These are phyloP conservation scores for Yarrowia deformans DNA, from an alignment of 805 yeast genomes.

Conservation along the genomic window DNA sequence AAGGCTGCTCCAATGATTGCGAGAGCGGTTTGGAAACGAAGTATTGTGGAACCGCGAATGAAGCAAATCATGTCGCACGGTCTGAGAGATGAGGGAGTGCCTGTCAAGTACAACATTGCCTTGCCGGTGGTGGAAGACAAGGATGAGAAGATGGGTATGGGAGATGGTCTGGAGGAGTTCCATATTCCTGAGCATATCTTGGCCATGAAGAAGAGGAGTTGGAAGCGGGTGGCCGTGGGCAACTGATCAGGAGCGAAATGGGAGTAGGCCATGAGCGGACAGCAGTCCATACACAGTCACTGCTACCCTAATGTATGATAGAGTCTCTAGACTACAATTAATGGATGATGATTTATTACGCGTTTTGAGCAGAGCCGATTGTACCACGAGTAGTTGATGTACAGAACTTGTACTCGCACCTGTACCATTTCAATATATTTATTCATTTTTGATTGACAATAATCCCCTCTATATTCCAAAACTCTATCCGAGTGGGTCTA, in stretches of 20 bases:
- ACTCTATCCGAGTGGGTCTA: background rate
- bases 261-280: no score
- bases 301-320: no score
- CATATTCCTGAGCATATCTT: slow-evolving; percentile 13
- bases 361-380: background rate
- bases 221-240: slow-evolving; percentile 14
- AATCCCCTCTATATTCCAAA: background rate
- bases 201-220: slow-evolving; percentile 15
- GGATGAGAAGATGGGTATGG: slow-evolving; percentile 38
- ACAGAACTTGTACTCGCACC: no score
- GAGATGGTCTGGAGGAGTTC: slow-evolving; percentile 34
- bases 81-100: slow-evolving; percentile 34
- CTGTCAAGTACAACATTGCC: slow-evolving; percentile 34
- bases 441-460: no score
- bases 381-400: background rate
- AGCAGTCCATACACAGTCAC: no score
- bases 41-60: slow-evolving; percentile 32
- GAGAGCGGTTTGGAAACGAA: slow-evolving; percentile 32
- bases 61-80: slow-evolving; percentile 29
- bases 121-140: slow-evolving; percentile 26
- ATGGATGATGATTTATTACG: background rate
- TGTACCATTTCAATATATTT: no score
- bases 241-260: background rate
- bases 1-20: slow-evolving; percentile 38
- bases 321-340: background rate